A percentile compares a stretch with the other conserved stretches of the same genome.
Evolutionary conservation across 495 filamentous ascomycete species (phyloP).

Genomic region (Talaromyces wortmannii): DNA sequence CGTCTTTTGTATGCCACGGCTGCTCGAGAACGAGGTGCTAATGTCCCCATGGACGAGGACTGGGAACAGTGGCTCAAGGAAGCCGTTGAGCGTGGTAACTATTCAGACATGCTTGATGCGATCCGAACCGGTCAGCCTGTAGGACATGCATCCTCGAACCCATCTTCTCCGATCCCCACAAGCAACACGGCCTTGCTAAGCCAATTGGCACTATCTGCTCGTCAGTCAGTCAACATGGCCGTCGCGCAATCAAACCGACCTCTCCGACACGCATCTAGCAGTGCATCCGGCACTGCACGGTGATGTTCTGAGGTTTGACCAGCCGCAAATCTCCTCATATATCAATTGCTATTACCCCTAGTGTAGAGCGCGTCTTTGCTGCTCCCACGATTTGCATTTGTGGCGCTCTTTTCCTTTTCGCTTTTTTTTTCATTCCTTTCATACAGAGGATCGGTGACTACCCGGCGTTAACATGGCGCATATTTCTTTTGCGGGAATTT

Average conservation of each 20-base stretch:
- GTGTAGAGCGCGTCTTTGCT: not conserved
- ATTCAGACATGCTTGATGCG: conserved; percentile 32
- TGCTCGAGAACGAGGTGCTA: conserved; percentile 53
- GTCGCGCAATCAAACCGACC: conserved; percentile 4
- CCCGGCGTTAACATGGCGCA: not conserved
- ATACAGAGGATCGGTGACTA: not conserved
- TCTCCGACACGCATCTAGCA: conserved; percentile 14
- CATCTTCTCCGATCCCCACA: conserved; percentile 13
- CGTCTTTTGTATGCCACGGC: conserved; percentile 64
- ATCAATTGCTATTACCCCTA: not conserved
- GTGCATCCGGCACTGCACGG: conserved; percentile 16
- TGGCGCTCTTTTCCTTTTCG: not conserved
- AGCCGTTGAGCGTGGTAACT: conserved; percentile 55
- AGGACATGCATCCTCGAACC: conserved; percentile 19
- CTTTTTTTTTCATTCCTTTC: not conserved
- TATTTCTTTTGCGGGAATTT: not conserved
- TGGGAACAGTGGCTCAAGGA: conserved; percentile 88
- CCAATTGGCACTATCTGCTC: conserved; percentile 4
- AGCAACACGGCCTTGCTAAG: not conserved
- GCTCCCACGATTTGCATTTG: not conserved
- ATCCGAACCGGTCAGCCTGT: conserved; percentile 33
- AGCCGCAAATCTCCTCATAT: not conserved
- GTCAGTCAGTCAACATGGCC: not conserved
- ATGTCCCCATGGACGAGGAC: conserved; percentile 65
- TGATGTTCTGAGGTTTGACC: not conserved